Percentiles rank a stretch among this genome's conserved stretches.
phyloP scores from a whole-genome alignment of 2,329 filamentous ascomycete species.

The Akanthomyces dipterigenus region DNA sequence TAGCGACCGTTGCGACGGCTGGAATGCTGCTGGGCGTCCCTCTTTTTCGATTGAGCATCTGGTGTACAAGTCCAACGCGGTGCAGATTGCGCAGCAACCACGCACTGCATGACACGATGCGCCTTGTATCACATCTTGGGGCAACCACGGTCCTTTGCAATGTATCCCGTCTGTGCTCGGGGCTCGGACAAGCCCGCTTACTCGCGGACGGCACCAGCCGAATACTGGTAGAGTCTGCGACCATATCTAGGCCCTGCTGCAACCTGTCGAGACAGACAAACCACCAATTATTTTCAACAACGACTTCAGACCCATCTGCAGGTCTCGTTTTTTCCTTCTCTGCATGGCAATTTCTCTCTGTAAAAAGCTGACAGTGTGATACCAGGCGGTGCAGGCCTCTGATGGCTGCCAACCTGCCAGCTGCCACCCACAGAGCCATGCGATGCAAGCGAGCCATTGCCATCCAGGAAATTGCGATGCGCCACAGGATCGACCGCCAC shows the following conservation, averaged over 20 bases:
- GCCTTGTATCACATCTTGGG: slow-evolving; percentile 4
- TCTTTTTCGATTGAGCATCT: background rate
- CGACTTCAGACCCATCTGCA: background rate
- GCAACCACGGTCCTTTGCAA: background rate
- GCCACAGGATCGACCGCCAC: slow-evolving; percentile 10
- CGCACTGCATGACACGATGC: background rate
- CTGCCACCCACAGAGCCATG: background rate
- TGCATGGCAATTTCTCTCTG: background rate
- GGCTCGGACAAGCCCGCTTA: slow-evolving; percentile 1
- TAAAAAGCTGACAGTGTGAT: background rate
- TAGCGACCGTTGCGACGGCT: background rate
- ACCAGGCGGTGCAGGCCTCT: background rate
- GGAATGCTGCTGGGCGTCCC: background rate
- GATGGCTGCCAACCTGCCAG: slow-evolving; percentile 1
- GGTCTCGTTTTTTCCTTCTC: background rate
- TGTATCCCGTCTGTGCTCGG: slow-evolving; percentile 2
- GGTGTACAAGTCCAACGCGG: background rate
- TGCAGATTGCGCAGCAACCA: background rate
- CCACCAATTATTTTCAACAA: background rate
- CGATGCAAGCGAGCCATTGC: background rate
- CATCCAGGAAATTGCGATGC: slow-evolving; percentile 11
- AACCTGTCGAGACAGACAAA: background rate
- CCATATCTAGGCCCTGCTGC: background rate
- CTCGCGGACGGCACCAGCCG: background rate
- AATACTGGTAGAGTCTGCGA: background rate